These are phyloP conservation scores for Cryptomeria japonica DNA, from an alignment of 75 land plant species.

Conservation along the genomic window DNA sequence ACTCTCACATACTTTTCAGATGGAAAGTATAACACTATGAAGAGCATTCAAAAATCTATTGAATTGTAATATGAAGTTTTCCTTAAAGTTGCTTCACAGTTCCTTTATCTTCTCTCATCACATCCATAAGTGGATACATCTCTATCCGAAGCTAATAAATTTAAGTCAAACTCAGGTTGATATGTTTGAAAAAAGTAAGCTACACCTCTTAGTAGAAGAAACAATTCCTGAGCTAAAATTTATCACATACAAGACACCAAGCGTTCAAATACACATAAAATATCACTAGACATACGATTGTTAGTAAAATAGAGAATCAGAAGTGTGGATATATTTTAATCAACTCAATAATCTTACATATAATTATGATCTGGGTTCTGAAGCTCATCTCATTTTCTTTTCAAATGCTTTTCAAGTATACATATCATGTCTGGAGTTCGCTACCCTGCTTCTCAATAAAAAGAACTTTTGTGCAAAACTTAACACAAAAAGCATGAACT, in stretches of 20 bases:
- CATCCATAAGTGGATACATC: too few species aligned
- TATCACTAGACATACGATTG: background rate
- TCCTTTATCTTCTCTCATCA: too few species aligned
- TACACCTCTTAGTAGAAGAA: too few species aligned
- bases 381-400: slow-evolving; percentile 1
- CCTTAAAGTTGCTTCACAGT: too few species aligned
- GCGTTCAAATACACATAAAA: background rate
- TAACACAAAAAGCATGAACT: background rate
- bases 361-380: background rate
- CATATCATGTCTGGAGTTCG: background rate
- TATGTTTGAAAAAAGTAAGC: background rate
- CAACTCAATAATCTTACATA: background rate
- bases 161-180: background rate
- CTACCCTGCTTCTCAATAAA: background rate
- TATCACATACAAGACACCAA: background rate
- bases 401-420: background rate
- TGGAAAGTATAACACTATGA: too few species aligned
- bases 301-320: background rate
- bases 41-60: too few species aligned
- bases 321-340: background rate
- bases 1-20: too few species aligned
- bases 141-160: background rate
- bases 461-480: background rate
- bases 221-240: too few species aligned
- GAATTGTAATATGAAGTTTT: background rate